phyloP scores from a whole-genome alignment of 1,284 basidiomycete species.

The Ganoderma boninense region DNA sequence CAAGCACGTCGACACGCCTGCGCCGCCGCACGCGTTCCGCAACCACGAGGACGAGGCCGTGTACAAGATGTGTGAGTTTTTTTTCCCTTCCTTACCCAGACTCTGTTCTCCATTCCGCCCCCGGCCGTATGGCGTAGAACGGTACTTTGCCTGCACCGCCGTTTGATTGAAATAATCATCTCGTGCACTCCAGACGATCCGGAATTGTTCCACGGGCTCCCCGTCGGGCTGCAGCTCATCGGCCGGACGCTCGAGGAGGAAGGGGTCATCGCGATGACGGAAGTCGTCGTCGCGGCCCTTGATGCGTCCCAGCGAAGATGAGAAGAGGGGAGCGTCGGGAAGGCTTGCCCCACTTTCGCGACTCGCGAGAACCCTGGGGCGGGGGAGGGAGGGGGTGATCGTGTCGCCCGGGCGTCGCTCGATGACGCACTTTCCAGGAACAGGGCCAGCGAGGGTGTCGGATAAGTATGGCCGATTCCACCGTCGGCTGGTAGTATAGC shows the following conservation, averaged over 20 bases:
- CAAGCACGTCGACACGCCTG: slow-evolving; percentile 40
- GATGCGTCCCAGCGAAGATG: slow-evolving; percentile 25
- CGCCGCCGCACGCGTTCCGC: slow-evolving; percentile 44
- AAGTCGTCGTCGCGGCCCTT: slow-evolving; percentile 45
- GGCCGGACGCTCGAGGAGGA: slow-evolving; percentile 60
- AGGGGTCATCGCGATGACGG: slow-evolving; percentile 52
- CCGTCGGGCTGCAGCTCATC: slow-evolving; percentile 58
- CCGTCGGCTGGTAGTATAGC: neutral
- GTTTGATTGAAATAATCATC: neutral
- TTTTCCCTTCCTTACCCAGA: neutral
- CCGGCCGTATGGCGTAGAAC: neutral
- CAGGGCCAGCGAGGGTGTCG: neutral
- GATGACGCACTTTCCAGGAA: slow-evolving; percentile 2
- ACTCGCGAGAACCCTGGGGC: neutral
- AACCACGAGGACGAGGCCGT: slow-evolving; percentile 51
- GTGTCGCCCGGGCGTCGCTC: neutral
- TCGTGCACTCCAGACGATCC: slow-evolving; percentile 49
- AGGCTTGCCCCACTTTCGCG: neutral
- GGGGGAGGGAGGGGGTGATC: neutral
- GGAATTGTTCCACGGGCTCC: slow-evolving; percentile 52
- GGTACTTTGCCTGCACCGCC: neutral
- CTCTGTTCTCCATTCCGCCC: neutral
- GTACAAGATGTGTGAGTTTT: slow-evolving; percentile 55
- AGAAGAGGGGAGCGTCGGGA: neutral
- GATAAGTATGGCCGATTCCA: slow-evolving; percentile 1